Conservation (phyloP, 1,284 basidiomycete genomes). For the Tausonia pullulans region DNA sequence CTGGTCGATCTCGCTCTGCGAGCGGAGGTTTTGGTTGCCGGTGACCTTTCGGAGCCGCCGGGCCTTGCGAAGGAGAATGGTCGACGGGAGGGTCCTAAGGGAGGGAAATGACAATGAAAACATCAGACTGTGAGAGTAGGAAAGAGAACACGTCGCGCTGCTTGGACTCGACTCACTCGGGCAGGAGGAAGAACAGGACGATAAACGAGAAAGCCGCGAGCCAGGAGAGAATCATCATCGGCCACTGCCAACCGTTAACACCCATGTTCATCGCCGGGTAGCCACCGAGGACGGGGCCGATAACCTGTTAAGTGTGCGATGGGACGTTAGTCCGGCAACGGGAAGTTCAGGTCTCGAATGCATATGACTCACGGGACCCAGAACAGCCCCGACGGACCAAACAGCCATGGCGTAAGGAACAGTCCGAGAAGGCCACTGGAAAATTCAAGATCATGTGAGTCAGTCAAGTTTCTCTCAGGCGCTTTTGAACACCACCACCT, state of each 20-base stretch:
- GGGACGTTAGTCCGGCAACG: too few species aligned
- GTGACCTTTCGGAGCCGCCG: conserved; percentile 30
- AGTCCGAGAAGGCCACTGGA: conserved; percentile 9
- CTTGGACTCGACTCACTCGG: conserved; percentile 1
- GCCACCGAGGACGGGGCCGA: too few species aligned
- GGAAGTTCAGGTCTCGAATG: too few species aligned
- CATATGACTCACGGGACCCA: conserved; percentile 18
- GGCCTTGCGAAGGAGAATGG: conserved; percentile 33
- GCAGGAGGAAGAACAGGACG: conserved; percentile 1
- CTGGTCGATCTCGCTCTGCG: conserved; percentile 24
- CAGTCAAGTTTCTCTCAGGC: too few species aligned
- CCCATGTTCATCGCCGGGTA: too few species aligned
- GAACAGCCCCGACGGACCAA: conserved; percentile 26
- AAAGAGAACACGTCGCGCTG: too few species aligned
- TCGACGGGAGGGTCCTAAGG: neutral
- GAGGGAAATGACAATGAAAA: neutral
- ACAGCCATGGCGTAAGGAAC: conserved; percentile 25
- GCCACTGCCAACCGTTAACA: neutral
- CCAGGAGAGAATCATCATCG: conserved; percentile 5
- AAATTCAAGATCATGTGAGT: too few species aligned
- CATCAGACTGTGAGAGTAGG: neutral
- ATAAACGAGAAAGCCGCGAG: neutral
- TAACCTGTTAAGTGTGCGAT: too few species aligned
- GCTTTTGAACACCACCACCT: too few species aligned
- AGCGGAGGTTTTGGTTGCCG: conserved; percentile 29